Conservation (phyloP, 2,329 filamentous ascomycete genomes). For the Cercospora citrullina region DNA sequence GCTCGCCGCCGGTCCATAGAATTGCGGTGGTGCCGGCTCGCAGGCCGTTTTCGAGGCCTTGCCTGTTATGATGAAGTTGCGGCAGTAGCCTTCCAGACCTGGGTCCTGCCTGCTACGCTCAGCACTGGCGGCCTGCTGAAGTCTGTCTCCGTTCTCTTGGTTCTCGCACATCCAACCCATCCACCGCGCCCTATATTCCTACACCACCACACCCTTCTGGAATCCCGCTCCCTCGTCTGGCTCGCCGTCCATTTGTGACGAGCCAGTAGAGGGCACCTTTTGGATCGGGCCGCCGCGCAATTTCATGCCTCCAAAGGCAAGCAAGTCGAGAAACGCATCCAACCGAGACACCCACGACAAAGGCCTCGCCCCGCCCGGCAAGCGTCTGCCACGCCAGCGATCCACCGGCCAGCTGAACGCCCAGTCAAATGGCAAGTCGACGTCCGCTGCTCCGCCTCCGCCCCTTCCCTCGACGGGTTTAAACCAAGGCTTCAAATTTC, state of each 20-base stretch:
- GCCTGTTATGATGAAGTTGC: slow-evolving; percentile 4
- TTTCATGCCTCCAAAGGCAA: slow-evolving; percentile 51
- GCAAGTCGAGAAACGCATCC: slow-evolving; percentile 49
- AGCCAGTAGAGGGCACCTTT: slow-evolving; percentile 25
- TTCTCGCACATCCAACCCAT: background rate
- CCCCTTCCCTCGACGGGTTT: slow-evolving; percentile 43
- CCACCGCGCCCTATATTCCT: slow-evolving; percentile 17
- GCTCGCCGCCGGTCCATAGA: background rate
- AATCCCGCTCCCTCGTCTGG: slow-evolving; percentile 32
- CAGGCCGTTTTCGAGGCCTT: background rate
- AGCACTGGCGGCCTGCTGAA: slow-evolving; percentile 5
- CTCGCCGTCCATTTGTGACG: slow-evolving; percentile 34
- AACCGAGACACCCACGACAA: slow-evolving; percentile 64
- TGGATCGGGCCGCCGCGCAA: slow-evolving; percentile 14
- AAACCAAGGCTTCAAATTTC: slow-evolving; percentile 41
- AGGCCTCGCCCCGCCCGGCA: slow-evolving; percentile 77
- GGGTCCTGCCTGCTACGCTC: background rate
- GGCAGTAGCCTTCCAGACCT: slow-evolving; percentile 1
- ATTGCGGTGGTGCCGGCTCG: background rate
- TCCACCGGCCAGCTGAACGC: slow-evolving; percentile 49
- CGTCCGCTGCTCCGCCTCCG: slow-evolving; percentile 39
- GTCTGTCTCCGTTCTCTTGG: background rate
- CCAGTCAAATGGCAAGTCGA: slow-evolving; percentile 43
- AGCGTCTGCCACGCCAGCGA: slow-evolving; percentile 58
- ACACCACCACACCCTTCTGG: slow-evolving; percentile 15